These are phyloP conservation scores for Aspergillus japonicus DNA, from an alignment of 2,329 filamentous ascomycete species.

Conservation along the genomic window DNA sequence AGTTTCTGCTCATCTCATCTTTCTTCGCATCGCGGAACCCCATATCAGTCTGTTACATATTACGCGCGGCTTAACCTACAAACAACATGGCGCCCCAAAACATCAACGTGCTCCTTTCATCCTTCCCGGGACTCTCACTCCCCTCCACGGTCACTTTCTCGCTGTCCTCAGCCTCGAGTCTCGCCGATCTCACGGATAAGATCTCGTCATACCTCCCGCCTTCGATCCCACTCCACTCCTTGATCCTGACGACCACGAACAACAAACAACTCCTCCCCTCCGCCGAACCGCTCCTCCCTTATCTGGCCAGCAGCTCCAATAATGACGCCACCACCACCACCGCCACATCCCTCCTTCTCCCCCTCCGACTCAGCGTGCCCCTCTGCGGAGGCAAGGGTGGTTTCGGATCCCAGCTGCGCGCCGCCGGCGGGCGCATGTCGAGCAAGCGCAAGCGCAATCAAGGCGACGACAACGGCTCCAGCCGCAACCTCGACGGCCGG, in stretches of 20 bases:
- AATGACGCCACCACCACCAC: conserved; percentile 25
- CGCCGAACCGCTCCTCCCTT: conserved; percentile 56
- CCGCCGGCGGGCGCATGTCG: conserved; percentile 96
- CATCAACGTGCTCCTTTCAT: conserved; percentile 81
- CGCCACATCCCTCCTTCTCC: conserved; percentile 66
- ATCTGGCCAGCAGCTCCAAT: conserved; percentile 52
- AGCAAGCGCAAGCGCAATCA: conserved; percentile 84
- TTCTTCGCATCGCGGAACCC: background rate
- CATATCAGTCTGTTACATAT: background rate
- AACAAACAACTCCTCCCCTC: conserved; percentile 66
- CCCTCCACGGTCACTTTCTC: conserved; percentile 81
- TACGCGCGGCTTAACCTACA: background rate
- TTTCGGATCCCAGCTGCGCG: conserved; percentile 94
- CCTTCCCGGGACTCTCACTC: conserved; percentile 77
- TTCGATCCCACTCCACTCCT: conserved; percentile 56
- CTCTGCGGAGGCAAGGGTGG: conserved; percentile 94
- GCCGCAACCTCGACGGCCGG: conserved; percentile 87
- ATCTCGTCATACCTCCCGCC: conserved; percentile 58
- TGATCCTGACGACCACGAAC: conserved; percentile 78
- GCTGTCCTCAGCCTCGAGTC: conserved; percentile 61
- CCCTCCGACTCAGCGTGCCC: conserved; percentile 74
- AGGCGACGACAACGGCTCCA: conserved; percentile 82
- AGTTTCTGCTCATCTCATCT: background rate
- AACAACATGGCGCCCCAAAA: conserved; percentile 55
- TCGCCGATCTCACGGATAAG: conserved; percentile 64